Evolutionary conservation across 2,329 filamentous ascomycete species (phyloP), one percentile per base, ranked within the genome.

Genomic region (Cercospora sp.): DNA sequence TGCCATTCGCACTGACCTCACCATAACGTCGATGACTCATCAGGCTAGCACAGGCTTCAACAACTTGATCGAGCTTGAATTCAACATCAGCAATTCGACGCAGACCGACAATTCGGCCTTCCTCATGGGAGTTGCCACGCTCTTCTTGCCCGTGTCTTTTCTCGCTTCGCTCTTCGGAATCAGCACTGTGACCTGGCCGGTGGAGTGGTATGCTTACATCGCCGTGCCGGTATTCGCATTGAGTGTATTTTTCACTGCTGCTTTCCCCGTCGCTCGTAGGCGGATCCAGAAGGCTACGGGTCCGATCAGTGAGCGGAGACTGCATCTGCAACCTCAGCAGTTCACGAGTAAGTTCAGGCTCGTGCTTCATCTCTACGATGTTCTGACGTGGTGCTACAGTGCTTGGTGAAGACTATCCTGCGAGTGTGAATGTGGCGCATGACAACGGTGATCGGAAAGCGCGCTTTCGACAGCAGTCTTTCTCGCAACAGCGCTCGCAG

Each of bases 11-110:
- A n/a, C 21, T n/a, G 10, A 9, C 13, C n/a, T n/a, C 30, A 7
- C 21, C 18, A 18, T 16, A 26, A n/a, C 5, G 13, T 26, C 13
- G n/a, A 32, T 10, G 12, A 32, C 70, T 70, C 59, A 69, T 45
- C 34, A 12, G 6, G 16, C 37, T 21, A 9, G 8, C 18, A n/a
- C 37, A 73, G 70, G 72, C 40, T 79, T 79, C 71, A 78, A 77
- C 74, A 80, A 80, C 63, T 71, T 80, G 13, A 78, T 80, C 61
- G 78, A 79, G 57, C 76, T 80, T n/a, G 78, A 80, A 57, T 79
- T 80, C 75, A 80, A 79, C 69, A 79, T 79, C 53, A 75, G 77
- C 58, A 79, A 77, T 60, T 76, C 77, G 2, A 75, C 74, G 8
- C 77, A 79, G 65, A 74, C 77, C 26, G 77, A 79, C 61, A 75